phyloP scores from a whole-genome alignment of 192 early-diverging fungal genomes.

The Backusella sp. region DNA sequence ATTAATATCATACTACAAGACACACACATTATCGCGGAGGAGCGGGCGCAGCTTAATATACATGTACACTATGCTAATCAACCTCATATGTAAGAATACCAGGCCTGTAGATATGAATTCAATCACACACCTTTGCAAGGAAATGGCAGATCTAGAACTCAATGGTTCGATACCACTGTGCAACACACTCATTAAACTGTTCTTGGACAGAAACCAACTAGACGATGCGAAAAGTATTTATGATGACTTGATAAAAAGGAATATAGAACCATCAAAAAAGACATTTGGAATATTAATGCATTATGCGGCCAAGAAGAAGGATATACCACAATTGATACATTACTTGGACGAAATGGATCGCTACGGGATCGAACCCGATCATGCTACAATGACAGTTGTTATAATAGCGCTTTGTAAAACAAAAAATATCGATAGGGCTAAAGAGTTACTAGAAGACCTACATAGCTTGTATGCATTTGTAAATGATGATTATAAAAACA shows the following conservation, averaged over 20 bases:
- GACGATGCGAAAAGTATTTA: not conserved
- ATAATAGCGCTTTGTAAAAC: not conserved
- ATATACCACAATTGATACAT: not conserved
- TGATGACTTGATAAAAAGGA: conserved; percentile 1
- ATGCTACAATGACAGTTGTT: conserved; percentile 12
- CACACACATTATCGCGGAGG: not conserved
- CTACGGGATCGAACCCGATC: not conserved
- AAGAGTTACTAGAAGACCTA: not conserved
- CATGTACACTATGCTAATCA: conserved; percentile 20
- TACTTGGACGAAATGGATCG: conserved; percentile 18
- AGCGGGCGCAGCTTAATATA: not conserved
- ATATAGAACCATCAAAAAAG: not conserved
- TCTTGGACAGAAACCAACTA: not conserved
- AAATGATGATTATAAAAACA: conserved; percentile 1
- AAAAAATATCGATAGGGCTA: not conserved
- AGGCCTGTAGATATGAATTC: conserved; percentile 1
- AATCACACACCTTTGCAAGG: conserved; percentile 12
- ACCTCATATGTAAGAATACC: conserved; percentile 12
- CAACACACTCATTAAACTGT: conserved; percentile 11
- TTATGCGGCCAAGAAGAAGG: not conserved
- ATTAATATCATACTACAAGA: conserved; percentile 1
- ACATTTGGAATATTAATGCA: conserved; percentile 13
- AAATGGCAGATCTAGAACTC: not conserved
- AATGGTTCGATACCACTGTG: conserved; percentile 2
- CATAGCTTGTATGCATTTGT: not conserved